These are phyloP conservation scores for Yarrowia bubula DNA, from an alignment of 805 yeast species.

Conservation along the genomic window DNA sequence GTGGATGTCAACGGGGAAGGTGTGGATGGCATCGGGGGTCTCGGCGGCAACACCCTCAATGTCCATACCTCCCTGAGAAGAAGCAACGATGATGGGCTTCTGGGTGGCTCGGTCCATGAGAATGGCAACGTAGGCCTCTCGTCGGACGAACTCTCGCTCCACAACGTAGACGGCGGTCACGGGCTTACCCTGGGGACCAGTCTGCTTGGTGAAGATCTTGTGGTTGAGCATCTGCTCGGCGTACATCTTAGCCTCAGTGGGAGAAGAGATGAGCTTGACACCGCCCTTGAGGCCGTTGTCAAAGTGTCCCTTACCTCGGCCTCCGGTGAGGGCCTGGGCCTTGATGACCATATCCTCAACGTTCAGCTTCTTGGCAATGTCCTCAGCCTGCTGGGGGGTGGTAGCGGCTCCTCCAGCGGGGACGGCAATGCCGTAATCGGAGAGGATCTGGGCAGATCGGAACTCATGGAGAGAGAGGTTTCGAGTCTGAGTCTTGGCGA, in stretches of 20 bases:
- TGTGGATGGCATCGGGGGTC: slow-evolving; percentile 87
- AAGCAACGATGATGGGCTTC: slow-evolving; percentile 89
- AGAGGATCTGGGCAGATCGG: slow-evolving; percentile 87
- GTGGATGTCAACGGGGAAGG: slow-evolving; percentile 74
- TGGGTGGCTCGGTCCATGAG: slow-evolving; percentile 91
- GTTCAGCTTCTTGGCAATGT: slow-evolving; percentile 69
- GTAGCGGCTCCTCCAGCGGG: slow-evolving; percentile 91
- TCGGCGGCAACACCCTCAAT: slow-evolving; percentile 96
- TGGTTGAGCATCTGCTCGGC: slow-evolving; percentile 89
- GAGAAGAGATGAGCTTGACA: slow-evolving; percentile 80
- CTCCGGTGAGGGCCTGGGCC: slow-evolving; percentile 99
- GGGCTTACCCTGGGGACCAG: slow-evolving; percentile 95
- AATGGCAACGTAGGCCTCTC: slow-evolving; percentile 94
- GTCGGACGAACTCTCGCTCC: slow-evolving; percentile 88
- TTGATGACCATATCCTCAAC: slow-evolving; percentile 86
- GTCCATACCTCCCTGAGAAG: slow-evolving; percentile 99
- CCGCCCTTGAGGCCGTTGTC: slow-evolving; percentile 96
- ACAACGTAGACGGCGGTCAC: slow-evolving; percentile 96
- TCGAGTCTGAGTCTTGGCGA: slow-evolving; percentile 47
- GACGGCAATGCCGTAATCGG: slow-evolving; percentile 80
- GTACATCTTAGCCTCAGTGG: slow-evolving; percentile 81
- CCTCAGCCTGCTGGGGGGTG: slow-evolving; percentile 83
- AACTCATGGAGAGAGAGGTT: slow-evolving; percentile 88
- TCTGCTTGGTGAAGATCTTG: slow-evolving; percentile 95
- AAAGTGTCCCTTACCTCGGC: slow-evolving; percentile 98